Conservation (phyloP, 177 flowering plant genomes). For the Vitis hybrid region DNA sequence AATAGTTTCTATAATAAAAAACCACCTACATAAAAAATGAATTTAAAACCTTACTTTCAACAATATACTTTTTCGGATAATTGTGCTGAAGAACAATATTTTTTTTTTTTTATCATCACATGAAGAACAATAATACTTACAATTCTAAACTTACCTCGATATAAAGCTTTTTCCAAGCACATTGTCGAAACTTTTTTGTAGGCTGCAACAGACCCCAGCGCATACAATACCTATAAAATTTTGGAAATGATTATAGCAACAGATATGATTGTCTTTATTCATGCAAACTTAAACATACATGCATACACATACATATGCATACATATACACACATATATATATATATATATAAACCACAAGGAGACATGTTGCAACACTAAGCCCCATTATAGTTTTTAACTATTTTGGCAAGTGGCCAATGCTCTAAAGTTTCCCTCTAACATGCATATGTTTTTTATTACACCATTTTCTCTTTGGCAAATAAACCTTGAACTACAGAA, state of each 20-base stretch:
- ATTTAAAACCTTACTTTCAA: neutral
- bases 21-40: neutral
- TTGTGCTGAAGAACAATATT: neutral
- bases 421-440: too few relatives aligned
- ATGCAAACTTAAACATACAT: neutral
- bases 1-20: neutral
- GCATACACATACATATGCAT: neutral
- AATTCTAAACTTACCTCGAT: slow-evolving; percentile 52
- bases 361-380: too few relatives aligned
- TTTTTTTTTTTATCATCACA: too few relatives aligned
- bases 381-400: too few relatives aligned
- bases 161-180: slow-evolving; percentile 94
- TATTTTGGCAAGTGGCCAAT: too few relatives aligned
- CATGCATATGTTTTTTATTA: too few relatives aligned
- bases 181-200: slow-evolving; percentile 53
- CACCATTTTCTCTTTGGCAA: too few relatives aligned
- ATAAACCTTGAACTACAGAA: too few relatives aligned
- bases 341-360: too few relatives aligned
- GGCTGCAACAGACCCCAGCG: slow-evolving; percentile 78
- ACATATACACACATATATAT: neutral
- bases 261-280: neutral
- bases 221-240: slow-evolving; percentile 63
- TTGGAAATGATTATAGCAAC: neutral
- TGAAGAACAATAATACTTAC: neutral
- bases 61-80: neutral